Conservation (phyloP, 75 land plant species). For the Pinus albicaulis region DNA sequence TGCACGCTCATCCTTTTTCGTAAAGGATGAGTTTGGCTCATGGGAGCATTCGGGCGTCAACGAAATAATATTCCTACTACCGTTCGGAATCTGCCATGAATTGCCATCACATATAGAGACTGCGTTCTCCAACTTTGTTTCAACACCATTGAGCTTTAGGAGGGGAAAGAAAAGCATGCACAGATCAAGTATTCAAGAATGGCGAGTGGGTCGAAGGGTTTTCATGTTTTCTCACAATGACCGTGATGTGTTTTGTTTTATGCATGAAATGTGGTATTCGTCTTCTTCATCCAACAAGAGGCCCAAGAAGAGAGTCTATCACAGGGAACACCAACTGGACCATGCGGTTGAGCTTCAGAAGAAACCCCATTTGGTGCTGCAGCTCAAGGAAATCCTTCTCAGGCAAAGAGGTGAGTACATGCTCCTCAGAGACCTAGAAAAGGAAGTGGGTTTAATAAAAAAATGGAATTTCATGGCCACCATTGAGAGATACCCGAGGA, state of each 20-base stretch:
- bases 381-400: conserved; percentile 50
- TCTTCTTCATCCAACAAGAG: conserved; percentile 19
- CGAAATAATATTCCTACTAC: too few relatives aligned
- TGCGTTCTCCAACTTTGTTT: too few relatives aligned
- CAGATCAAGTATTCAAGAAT: neutral
- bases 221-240: neutral
- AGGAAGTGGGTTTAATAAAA: conserved; percentile 65
- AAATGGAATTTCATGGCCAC: conserved; percentile 62
- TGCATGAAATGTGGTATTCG: conserved; percentile 1
- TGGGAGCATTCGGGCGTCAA: too few relatives aligned
- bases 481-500: conserved; percentile 54
- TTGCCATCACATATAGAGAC: too few relatives aligned
- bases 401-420: conserved; percentile 25
- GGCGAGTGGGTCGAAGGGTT: neutral
- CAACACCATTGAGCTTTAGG: too few relatives aligned
- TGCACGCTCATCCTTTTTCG: too few relatives aligned
- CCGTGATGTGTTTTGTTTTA: neutral
- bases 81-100: too few relatives aligned
- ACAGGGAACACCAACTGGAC: conserved; percentile 55
- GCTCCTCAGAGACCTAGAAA: conserved; percentile 67
- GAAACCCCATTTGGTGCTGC: conserved; percentile 53
- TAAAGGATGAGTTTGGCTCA: too few relatives aligned
- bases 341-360: conserved; percentile 59
- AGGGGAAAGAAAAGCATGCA: neutral
- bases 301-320: conserved; percentile 66